Evolutionary conservation across 2,329 filamentous ascomycete species (phyloP).

Genomic region (Aspergillus aculeatinus): DNA sequence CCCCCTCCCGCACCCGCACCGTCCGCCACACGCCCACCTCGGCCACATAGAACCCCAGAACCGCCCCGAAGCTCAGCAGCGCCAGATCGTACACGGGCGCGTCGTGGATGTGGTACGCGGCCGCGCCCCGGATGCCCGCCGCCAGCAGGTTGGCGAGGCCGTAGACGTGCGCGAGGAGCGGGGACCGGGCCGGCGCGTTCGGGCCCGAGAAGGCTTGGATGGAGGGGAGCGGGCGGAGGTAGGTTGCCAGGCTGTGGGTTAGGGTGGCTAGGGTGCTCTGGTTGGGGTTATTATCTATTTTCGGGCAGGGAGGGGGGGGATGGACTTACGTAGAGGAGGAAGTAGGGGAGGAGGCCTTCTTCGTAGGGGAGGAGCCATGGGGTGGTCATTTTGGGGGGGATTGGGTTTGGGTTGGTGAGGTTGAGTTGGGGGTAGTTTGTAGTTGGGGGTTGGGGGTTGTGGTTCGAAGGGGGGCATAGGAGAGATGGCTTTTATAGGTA

Average conservation of each 20-base stretch:
- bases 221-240: slow-evolving; percentile 22
- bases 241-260: slow-evolving; percentile 8
- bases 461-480: too few species aligned
- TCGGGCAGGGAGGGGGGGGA: slow-evolving; percentile 10
- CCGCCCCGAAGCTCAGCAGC: slow-evolving; percentile 32
- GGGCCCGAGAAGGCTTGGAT: slow-evolving; percentile 32
- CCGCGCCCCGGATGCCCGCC: slow-evolving; percentile 34
- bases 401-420: neutral
- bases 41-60: slow-evolving; percentile 22
- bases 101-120: slow-evolving; percentile 37
- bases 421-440: too few species aligned
- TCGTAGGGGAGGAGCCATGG: slow-evolving; percentile 5
- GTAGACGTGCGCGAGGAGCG: slow-evolving; percentile 37
- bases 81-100: slow-evolving; percentile 35
- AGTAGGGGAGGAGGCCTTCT: slow-evolving; percentile 31
- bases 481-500: too few species aligned
- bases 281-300: neutral
- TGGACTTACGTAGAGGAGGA: slow-evolving; percentile 23
- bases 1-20: neutral
- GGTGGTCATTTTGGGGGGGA: neutral
- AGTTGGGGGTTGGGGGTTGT: too few species aligned
- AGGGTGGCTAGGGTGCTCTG: neutral
- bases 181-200: slow-evolving; percentile 22
- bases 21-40: neutral
- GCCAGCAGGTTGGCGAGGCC: slow-evolving; percentile 41